Evolutionary conservation across 352 stramenopile genomes (phyloP), one percentile per base, ranked within the genome.

Genomic region (Phytophthora pluvialis): DNA sequence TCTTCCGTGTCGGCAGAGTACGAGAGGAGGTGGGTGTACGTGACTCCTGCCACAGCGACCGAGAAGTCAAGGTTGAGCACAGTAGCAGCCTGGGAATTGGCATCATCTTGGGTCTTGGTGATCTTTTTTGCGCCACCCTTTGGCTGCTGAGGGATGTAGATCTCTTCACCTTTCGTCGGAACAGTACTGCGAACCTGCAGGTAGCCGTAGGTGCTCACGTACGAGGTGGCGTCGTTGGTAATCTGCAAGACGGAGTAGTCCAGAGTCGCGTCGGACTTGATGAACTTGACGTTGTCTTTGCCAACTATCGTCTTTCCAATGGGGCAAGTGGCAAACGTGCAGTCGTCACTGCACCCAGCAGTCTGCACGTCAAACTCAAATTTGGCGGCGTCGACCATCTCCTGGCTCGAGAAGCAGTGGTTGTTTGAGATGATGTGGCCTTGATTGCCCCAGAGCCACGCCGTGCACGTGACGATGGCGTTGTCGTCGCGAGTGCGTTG

Each of bases 341-440:
- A 85, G 40, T 73, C 69, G 38, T 79, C 82, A 21, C 21, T 72
- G 31, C 83, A 92, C 13, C 71, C 54, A 16, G 67, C 31, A 21
- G 77, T 73, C 66, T 93, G 72, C 15, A 85, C 81, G 16, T 80
- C 84, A 32, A 91, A 90, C 66, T 91, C 81, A 47, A 67, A 79
- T 32, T 67, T 70, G 21, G 74, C 56, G 5, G 72, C 72, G 46
- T 78, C 72, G 32, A 83, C 75, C 75, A 83, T 83, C 31, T 67
- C 54, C 39, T 74, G 61, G 13, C 54, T 71, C 8, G 60, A 74
- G 49, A 90, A 83, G 47, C 66, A 74, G 67, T 87, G 80, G 52
- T 86, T 82, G 73, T 90, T 90, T 48, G 81, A 88, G 46, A 90
- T 74, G 21, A 90, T 60, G 55, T 90, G 81, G 40, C 81, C 78